Base-by-base conservation (phyloP, 139 green algal genomes). In the Chlorella sp. region DNA sequence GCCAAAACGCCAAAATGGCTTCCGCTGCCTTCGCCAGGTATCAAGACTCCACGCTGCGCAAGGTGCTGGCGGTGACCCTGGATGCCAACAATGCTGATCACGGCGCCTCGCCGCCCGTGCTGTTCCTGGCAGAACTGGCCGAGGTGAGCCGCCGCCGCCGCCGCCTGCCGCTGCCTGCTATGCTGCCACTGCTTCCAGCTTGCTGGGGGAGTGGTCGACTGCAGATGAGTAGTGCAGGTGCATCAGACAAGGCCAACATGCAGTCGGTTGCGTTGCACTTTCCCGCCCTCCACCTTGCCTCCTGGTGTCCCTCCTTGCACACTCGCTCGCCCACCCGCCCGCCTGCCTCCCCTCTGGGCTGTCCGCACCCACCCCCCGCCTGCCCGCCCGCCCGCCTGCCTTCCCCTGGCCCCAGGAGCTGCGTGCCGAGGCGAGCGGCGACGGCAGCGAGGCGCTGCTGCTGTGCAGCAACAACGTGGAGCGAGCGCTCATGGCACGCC, bases 401-500 rank as follows among this genome's bases (percentile, higher is more conserved):
- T 48, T 83, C n/a, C 5, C 40, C 88, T 60, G 12, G 11, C 34
- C 24, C 28, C 88, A 96, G 94, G 94, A 95, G 60, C 83, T 96
- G 15, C 32, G 53, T 24, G 71, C 81, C 11, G 88, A 95, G 73
- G 26, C 21, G 9, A n/a, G 48, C 14, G 71, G 64, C 69, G 39
- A 19, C 4, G 60, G 60, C 53, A 48, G 22, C 28, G 86, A 66
- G 30, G 81, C 79, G 2, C 85, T 88, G n/a, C 88, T 94, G 18
- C 75, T 98, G 36, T 89, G 71, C 57, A 73, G 75, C 24, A 93
- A 95, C 2, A 94, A 91, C 14, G 78, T 97, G 12, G 96, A 98
- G 89, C 92, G 94, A 0, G 92, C 95, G 16, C 83, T 98, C 1
- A 95, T 98, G 84, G 93, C 93, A 7, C 92, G 96, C 7, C 93